Conservation (phyloP, 345 rosid species). For the Populus davidiana region DNA sequence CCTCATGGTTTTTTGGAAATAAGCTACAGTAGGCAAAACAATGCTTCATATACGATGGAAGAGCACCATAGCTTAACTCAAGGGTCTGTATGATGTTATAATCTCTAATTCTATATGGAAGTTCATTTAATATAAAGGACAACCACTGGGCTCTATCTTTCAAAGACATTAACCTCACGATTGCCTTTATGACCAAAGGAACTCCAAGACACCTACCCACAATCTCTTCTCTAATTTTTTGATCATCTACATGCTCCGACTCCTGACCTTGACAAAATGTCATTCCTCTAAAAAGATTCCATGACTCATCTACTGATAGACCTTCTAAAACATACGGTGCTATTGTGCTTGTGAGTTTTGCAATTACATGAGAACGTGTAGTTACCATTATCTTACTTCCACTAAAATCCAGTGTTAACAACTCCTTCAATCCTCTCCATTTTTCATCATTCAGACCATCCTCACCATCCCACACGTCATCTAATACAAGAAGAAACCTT, state of each 20-base stretch:
- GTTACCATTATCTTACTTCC: background rate
- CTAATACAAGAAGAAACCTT: conserved; percentile 24
- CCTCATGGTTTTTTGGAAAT: too few relatives aligned
- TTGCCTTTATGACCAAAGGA: conserved; percentile 26
- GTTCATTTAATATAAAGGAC: background rate
- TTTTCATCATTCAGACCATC: background rate
- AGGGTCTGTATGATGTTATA: too few relatives aligned
- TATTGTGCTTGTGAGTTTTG: background rate
- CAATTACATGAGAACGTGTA: background rate
- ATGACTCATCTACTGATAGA: background rate
- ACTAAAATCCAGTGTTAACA: too few relatives aligned
- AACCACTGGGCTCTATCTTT: conserved; percentile 7
- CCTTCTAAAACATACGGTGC: background rate
- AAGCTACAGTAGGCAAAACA: background rate
- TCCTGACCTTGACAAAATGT: background rate
- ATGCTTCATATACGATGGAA: too few relatives aligned
- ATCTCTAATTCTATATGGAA: background rate
- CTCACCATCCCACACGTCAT: conserved; percentile 23
- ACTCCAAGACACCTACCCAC: conserved; percentile 17
- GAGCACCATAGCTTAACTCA: background rate
- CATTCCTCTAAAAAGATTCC: background rate
- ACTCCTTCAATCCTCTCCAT: background rate
- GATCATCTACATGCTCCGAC: background rate
- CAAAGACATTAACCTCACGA: conserved; percentile 16
- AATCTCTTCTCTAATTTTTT: conserved; percentile 15